Base-by-base conservation (phyloP, 2,329 filamentous ascomycete species). In the Albifimbria verrucaria region DNA sequence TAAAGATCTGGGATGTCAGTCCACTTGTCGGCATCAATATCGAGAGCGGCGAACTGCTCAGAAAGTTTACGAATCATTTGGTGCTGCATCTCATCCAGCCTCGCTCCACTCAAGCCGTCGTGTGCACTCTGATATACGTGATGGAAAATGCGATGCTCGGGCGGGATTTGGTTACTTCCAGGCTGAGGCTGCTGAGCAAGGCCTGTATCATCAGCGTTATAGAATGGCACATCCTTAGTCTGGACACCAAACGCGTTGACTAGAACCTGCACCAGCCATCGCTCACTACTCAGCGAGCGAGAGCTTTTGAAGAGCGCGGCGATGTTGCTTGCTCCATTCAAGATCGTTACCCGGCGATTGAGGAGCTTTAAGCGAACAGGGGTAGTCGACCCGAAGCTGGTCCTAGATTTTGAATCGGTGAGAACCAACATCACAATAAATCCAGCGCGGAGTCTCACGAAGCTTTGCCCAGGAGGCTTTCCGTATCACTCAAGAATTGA, bases 341-440 rank as follows among this genome's bases (percentile, higher is more conserved):
- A 26, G 15, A 55, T 46, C 10, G 39, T 50, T 21, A 55, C 17
- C 20, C 46, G 42, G 9, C 47, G 49, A 41, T 45, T 46, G 22
- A 52, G 41, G 5, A 55, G 49, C n/a, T 36, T 48, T n/a, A 55
- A n/a, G 18, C 43, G 53, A n/a, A 55, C 50, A 10, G 53, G 53
- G 7, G 41, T 50, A 21, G 50, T 49, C 9, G 45, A 46, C 20
- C 50, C 53, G 45, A 41, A 52, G 11, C 42, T 26, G 4, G 52
- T 39, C 18, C 52, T 54, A 23, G 11, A 21, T 3, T 32, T 48
- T 15, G 28, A 42, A 48, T 46, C 21, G 11, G 44, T 47, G n/a
- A 47, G 44, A 47, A 47, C 21, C 21, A 47, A 18, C 7, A 15
- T 23, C 15, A 7, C 17, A 7, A 12, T 25, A 5, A n/a, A 12